Base-by-base conservation (phyloP, 345 rosid species). In the Camelina neglecta region DNA sequence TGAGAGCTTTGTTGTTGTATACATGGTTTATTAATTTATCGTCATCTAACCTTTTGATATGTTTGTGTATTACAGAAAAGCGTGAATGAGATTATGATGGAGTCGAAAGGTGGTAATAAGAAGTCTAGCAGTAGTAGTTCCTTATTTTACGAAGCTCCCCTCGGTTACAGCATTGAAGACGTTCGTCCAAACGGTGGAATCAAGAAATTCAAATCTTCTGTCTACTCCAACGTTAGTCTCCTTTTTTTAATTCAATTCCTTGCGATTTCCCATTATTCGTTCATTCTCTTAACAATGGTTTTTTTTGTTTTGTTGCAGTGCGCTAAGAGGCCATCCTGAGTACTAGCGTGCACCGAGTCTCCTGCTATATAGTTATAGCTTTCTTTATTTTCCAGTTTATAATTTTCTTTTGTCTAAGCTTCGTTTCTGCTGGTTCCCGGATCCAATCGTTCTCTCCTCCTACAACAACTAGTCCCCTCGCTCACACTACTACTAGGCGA, bases 121-220 rank as follows among this genome's bases (percentile, higher is more conserved):
- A 89, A 93, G 83, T 86, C 91, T 53, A 86, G 87, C 86, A 84
- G 86, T 88, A 90, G 85, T 87, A 78, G 84, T 78, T 85, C 93
- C 58, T 82, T 87, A 58, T 82, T 79, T 79, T 93, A 92, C 82
- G 99, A 95, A 86, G 97, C 99, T 78, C 99, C 99, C 74, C 88
- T 95, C 18, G 99, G 95, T 78, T 95, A 95, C 88, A 85, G 97
- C 96, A 92, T 95, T 79, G 97, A 95, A 90, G 97, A 95, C 90
- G 79, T 95, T 72, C 87, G 97, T 31, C 99, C 99, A 0, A 82
- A 88, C 86, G 97, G 99, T 82, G 99, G 97, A 82, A 95, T 95
- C 90, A 92, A 89, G 97, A 95, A 95, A 79, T 95, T 92, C 93
- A 81, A 93, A 88, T 92, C 99, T 67, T 97, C 96, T 89, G 96